phyloP scores from a whole-genome alignment of 78 protist genomes.

The Polysphondylium violaceum region DNA sequence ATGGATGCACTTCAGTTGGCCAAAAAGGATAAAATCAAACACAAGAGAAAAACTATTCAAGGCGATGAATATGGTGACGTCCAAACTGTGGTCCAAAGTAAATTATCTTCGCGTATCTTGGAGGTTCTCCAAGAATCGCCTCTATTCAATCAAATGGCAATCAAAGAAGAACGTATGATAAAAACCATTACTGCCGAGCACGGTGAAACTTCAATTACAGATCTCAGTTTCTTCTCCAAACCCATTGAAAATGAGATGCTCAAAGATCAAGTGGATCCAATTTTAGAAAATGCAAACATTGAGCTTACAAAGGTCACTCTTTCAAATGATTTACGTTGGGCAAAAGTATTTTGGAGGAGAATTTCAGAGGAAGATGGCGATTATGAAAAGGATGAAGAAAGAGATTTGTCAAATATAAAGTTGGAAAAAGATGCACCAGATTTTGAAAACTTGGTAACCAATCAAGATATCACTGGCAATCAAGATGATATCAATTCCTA shows the following conservation, averaged over 20 bases:
- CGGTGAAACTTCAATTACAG: neutral
- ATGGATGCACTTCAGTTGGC: slow-evolving; percentile 6
- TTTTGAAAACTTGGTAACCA: too few species aligned
- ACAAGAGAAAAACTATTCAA: neutral
- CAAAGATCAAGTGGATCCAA: slow-evolving; percentile 24
- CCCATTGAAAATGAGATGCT: neutral
- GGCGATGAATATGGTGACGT: neutral
- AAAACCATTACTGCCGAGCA: neutral
- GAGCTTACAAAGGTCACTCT: slow-evolving; percentile 2
- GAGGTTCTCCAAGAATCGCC: slow-evolving; percentile 24
- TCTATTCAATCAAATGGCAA: neutral
- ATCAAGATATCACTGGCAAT: too few species aligned
- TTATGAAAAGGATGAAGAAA: neutral
- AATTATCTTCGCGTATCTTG: slow-evolving; percentile 16
- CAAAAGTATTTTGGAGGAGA: slow-evolving; percentile 51
- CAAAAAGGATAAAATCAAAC: neutral
- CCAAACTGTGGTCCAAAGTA: slow-evolving; percentile 47
- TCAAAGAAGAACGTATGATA: neutral
- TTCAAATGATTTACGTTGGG: slow-evolving; percentile 60
- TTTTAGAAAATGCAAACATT: slow-evolving; percentile 18
- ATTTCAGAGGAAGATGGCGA: neutral
- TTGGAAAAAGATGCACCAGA: too few species aligned
- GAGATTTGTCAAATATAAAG: neutral
- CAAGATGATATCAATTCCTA: too few species aligned
- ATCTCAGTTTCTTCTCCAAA: neutral